Percentiles rank a stretch among this genome's conserved stretches.
These are phyloP conservation scores for Santalum album DNA, from an alignment of 164 flowering plant genomes.

Conservation along the genomic window DNA sequence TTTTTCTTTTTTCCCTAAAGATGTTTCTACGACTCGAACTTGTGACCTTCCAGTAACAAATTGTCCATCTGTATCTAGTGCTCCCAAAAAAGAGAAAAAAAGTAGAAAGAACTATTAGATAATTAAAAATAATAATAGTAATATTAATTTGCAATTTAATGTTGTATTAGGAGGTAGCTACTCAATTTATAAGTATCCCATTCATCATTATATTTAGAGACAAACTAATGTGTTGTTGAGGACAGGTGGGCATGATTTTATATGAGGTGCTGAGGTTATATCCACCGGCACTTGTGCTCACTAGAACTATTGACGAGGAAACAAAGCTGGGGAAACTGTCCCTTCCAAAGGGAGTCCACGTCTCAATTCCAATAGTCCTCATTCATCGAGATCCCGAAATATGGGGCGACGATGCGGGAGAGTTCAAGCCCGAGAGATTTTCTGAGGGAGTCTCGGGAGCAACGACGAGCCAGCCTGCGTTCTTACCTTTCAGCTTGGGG, in stretches of 20 bases:
- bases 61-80: too few species aligned
- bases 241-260: constrained; percentile 26
- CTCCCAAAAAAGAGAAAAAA: too few species aligned
- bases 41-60: too few species aligned
- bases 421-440: constrained; percentile 23
- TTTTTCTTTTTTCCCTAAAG: too few species aligned
- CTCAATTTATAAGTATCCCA: too few species aligned
- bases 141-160: too few species aligned
- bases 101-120: too few species aligned
- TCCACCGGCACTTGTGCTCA: constrained; percentile 8
- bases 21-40: too few species aligned
- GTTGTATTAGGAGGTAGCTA: too few species aligned
- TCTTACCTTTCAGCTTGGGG: constrained; percentile 16
- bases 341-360: constrained; percentile 12
- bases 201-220: too few species aligned
- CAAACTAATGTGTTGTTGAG: not conserved
- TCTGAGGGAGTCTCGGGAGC: constrained; percentile 14
- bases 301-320: constrained; percentile 1
- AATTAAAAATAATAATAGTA: too few species aligned
- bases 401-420: constrained; percentile 20
- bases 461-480: constrained; percentile 5
- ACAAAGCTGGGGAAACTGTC: constrained; percentile 6
- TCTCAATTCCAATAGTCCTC: not conserved
- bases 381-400: constrained; percentile 13
- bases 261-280: constrained; percentile 26